A percentile compares a stretch with the other conserved stretches of the same genome.
Conservation (phyloP, 805 yeast genomes). For the Candida berthetii region DNA sequence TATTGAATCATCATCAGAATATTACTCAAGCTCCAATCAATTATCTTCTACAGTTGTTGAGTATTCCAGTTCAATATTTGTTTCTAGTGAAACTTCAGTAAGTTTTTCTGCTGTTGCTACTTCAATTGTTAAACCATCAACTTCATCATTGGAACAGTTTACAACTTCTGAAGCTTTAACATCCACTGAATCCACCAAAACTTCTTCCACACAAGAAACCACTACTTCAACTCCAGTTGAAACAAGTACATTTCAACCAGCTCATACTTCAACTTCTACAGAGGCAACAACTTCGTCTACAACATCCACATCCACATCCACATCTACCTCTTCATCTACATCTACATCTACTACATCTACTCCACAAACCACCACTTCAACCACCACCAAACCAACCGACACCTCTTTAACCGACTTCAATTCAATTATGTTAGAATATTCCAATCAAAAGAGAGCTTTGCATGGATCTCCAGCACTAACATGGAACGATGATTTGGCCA, state of each 20-base stretch:
- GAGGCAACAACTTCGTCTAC: background rate
- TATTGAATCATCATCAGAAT: background rate
- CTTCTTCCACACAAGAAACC: slow-evolving; percentile 4
- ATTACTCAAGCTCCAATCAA: background rate
- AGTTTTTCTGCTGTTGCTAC: background rate
- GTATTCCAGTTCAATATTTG: background rate
- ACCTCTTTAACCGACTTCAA: slow-evolving; percentile 23
- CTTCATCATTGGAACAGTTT: background rate
- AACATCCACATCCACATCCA: background rate
- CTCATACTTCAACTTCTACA: background rate
- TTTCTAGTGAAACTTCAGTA: background rate
- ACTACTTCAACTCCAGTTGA: slow-evolving; percentile 8
- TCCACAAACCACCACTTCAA: slow-evolving; percentile 11
- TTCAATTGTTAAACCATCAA: background rate
- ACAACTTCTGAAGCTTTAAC: slow-evolving; percentile 3
- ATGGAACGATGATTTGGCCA: slow-evolving; percentile 42
- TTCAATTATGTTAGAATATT: slow-evolving; percentile 36
- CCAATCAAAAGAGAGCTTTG: slow-evolving; percentile 41
- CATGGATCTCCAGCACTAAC: slow-evolving; percentile 38
- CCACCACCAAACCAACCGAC: slow-evolving; percentile 14
- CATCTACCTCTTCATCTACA: slow-evolving; percentile 1
- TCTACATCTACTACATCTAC: slow-evolving; percentile 12
- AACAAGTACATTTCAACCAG: slow-evolving; percentile 1
- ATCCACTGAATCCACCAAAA: slow-evolving; percentile 1
- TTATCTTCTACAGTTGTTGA: too few species aligned